phyloP scores from a whole-genome alignment of 495 filamentous ascomycete genomes.

The Podospora appendiculata region DNA sequence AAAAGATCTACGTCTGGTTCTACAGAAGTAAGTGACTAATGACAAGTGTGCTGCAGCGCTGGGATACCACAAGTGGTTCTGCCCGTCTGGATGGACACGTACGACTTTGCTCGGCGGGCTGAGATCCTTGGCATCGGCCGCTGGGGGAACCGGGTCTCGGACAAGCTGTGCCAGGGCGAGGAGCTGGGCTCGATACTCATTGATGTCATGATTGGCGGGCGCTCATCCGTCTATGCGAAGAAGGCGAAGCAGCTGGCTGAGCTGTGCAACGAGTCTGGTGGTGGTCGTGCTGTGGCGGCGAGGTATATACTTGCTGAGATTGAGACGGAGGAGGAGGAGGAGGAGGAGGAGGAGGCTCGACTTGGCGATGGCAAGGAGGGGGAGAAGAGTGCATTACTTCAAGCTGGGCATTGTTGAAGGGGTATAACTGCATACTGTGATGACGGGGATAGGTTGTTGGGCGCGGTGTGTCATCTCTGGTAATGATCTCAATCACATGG shows the following conservation, averaged over 20 bases:
- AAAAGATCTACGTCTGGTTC: too few relatives aligned
- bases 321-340: background rate
- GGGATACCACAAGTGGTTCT: constrained; percentile 45
- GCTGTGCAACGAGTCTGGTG: constrained; percentile 10
- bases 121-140: constrained; percentile 45
- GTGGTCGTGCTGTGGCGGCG: constrained; percentile 16
- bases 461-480: too few relatives aligned
- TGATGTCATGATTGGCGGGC: constrained; percentile 14
- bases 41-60: constrained; percentile 18
- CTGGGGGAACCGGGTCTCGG: constrained; percentile 30
- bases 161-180: constrained; percentile 4
- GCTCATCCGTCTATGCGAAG: constrained; percentile 5
- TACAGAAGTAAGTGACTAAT: too few relatives aligned
- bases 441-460: too few relatives aligned
- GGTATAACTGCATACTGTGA: too few relatives aligned
- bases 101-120: constrained; percentile 43
- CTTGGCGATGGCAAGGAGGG: too few relatives aligned
- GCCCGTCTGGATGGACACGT: constrained; percentile 48
- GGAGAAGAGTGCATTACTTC: too few relatives aligned
- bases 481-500: too few relatives aligned
- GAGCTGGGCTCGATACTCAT: constrained; percentile 14
- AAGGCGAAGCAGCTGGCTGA: constrained; percentile 16
- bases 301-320: constrained; percentile 16
- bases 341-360: background rate
- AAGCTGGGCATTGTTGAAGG: too few relatives aligned